Evolutionary conservation across 495 filamentous ascomycete genomes (phyloP), one percentile per base, ranked within the genome.

Genomic region (Thermothielavioides terrestris): DNA sequence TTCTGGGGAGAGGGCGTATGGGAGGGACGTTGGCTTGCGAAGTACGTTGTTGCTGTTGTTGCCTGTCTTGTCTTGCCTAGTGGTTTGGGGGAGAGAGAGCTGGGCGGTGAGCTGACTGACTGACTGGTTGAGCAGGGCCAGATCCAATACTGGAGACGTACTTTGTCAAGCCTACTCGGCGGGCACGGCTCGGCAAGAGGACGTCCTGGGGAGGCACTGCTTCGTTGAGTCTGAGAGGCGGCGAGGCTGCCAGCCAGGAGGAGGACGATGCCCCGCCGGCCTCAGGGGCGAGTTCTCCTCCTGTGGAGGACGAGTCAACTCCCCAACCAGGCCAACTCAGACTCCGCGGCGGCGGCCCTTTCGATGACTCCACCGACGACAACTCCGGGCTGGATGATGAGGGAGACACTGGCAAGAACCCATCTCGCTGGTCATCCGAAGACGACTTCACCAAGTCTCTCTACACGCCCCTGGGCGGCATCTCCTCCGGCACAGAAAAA

Each of bases 201-300:
- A n/a, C n/a, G n/a, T 17, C 1, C n/a, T 18, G 11, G 27, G 8
- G 18, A 8, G 8, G 11, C 2, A 6, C 21, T 10, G 3, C 37
- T 6, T 10, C 30, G 12, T 8, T 60, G 22, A 28, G 46, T 10
- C 46, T 63, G 2, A 52, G 60, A 1, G 60, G 60, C 6, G 60
- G 60, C 14, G 57, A 35, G 1, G 26, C 17, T 0, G 5, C 3
- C 2, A n/a, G n/a, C n/a, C 26, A 39, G 1, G 17, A 20, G 1
- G 30, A 36, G 1, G 9, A 27, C 6, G 27, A 45, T 3, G 8
- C 23, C 21, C 2, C 21, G 3, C 9, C 20, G 7, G 3, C 12
- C 0, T n/a, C n/a, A n/a, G 11, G 23, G 10, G 18, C 22, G 15
- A 10, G 22, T 21, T 15, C 6, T 10, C 27, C 38, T 10, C 22